Conservation (phyloP, 2,329 filamentous ascomycete genomes). For the Pseudogymnoascus sp. region DNA sequence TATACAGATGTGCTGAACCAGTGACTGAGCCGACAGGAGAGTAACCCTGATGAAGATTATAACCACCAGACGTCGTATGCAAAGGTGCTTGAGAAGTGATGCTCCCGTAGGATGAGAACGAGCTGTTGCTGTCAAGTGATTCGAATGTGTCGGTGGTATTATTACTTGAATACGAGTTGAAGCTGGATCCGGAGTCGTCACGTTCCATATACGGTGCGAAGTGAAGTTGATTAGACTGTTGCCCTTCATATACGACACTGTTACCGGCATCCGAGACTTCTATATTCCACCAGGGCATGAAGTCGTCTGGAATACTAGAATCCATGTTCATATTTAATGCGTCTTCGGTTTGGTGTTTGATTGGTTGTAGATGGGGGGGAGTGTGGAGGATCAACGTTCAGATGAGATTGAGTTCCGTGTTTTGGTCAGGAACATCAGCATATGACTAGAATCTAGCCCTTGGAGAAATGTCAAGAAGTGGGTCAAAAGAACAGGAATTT, state of each 20-base stretch:
- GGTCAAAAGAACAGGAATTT: conserved; percentile 7
- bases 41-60: background rate
- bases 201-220: background rate
- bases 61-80: background rate
- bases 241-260: background rate
- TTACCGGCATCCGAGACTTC: background rate
- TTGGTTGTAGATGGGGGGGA: background rate
- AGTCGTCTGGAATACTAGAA: background rate
- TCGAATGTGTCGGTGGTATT: background rate
- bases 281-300: background rate
- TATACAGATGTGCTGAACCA: background rate
- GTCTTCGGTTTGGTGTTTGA: background rate
- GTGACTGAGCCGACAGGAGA: background rate
- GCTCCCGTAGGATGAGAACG: background rate
- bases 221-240: background rate
- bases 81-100: background rate
- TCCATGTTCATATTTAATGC: background rate
- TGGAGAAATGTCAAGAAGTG: background rate
- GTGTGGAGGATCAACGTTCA: background rate
- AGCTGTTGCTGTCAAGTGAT: background rate
- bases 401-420: background rate
- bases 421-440: background rate
- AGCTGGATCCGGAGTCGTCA: background rate
- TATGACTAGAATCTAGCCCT: background rate
- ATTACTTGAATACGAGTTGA: background rate